A percentile compares a stretch with the other conserved stretches of the same genome.
phyloP scores from a whole-genome alignment of 1,284 basidiomycete species.

The Puccinia hordei region DNA sequence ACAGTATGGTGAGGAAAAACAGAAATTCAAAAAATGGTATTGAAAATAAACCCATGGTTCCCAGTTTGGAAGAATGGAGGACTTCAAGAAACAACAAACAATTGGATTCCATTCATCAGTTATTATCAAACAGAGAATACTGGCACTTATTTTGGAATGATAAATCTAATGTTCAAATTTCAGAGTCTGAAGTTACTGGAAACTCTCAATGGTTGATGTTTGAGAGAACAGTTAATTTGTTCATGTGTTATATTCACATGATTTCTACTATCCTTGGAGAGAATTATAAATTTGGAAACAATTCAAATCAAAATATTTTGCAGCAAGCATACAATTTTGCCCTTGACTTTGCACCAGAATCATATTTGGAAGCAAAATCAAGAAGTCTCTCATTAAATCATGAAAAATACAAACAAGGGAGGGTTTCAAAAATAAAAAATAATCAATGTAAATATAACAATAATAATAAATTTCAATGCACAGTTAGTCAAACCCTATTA shows the following conservation, averaged over 20 bases:
- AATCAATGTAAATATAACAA: too few species aligned
- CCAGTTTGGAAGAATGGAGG: too few species aligned
- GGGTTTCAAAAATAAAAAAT: too few species aligned
- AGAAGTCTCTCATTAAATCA: background rate
- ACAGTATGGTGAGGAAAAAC: too few species aligned
- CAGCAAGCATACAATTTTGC: background rate
- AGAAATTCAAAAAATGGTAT: too few species aligned
- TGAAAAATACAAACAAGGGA: background rate
- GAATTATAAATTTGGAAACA: background rate
- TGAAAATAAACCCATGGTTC: too few species aligned
- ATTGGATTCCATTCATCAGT: background rate
- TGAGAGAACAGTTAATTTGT: background rate
- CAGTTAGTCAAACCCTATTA: background rate
- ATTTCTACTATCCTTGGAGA: background rate
- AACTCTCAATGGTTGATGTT: background rate
- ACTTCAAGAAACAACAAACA: background rate
- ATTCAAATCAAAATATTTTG: background rate
- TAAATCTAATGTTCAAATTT: background rate
- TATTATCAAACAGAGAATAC: background rate
- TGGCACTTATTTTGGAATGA: conserved; percentile 2
- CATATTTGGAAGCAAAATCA: background rate
- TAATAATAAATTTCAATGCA: background rate
- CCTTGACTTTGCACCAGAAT: background rate
- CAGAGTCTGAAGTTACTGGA: background rate
- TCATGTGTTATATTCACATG: background rate